Evolutionary conservation across 306 rosid genomes (phyloP), one percentile per base, ranked within the genome.

Genomic region (Hippophae tibetana): DNA sequence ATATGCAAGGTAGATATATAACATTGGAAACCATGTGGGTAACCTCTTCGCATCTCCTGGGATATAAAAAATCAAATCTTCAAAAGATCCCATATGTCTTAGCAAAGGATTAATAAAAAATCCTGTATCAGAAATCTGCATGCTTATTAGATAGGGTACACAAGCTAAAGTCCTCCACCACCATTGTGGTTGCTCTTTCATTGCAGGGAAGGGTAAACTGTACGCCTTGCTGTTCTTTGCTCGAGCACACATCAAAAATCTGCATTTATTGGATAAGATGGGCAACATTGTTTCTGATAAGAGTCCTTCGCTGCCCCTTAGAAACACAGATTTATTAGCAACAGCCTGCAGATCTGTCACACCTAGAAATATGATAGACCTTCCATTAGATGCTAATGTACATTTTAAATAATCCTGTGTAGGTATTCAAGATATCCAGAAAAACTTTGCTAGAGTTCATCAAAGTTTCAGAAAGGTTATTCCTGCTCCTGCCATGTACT

Each of bases 151-250:
- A 68, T 90, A 87, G 52, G 97, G 97, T 52, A 81, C 9, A 51
- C 94, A 84, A 10, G 87, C 85, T 66, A 90, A 64, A 67, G 86
- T 81, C 66, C 97, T 84, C 94, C 89, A 82, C 95, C 95, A 83
- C 97, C 97, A 90, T 59, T 81, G 86, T 31, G 96, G 97, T 74
- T 85, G 84, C 82, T 85, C 83, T 44, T 73, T 67, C 48, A 68
- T 69, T 65, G 73, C 61, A 7, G 94, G 81, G 66, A 69, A 67
- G 55, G 81, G 80, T 54, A 69, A 58, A 43, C 84, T 68, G 25
- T 78, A 70, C 7, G 89, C 81, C 60, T 75, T 75, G 57, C 75
- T 75, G 59, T 66, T 70, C 43, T 58, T 75, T 63, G 95, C 88
- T 64, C 69, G 94, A 13, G 67, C 51, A 11, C 64, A 10, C 45